These are phyloP conservation scores for Primulina eburnea DNA, from an alignment of 257 asterid species.

Conservation along the genomic window DNA sequence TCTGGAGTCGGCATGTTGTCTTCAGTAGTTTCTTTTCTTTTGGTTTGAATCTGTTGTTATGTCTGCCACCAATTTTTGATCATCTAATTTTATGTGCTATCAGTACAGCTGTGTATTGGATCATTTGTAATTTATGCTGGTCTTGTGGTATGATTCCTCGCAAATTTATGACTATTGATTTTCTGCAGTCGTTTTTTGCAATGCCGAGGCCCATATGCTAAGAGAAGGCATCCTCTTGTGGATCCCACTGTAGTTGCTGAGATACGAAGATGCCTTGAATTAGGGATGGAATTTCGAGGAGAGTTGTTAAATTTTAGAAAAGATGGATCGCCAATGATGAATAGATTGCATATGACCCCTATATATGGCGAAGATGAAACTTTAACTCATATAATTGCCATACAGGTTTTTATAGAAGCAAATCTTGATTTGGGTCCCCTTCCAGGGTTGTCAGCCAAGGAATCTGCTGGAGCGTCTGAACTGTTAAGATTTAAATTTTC, in stretches of 20 bases:
- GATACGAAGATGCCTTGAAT: conserved; percentile 18
- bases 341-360: conserved; percentile 15
- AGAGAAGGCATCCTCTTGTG: conserved; percentile 21
- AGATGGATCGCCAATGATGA: conserved; percentile 21
- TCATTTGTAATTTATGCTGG: neutral
- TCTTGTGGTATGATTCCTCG: neutral
- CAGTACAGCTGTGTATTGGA: neutral
- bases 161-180: neutral
- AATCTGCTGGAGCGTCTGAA: conserved; percentile 6
- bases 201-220: conserved; percentile 22
- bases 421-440: conserved; percentile 18
- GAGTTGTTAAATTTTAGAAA: conserved; percentile 21
- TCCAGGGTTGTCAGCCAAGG: conserved; percentile 6
- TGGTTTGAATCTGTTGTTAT: neutral
- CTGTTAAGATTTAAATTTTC: conserved; percentile 8
- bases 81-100: neutral
- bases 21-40: neutral
- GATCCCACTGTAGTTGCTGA: conserved; percentile 19
- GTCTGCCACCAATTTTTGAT: neutral
- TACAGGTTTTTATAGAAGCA: conserved; percentile 18
- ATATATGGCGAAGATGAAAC: conserved; percentile 19
- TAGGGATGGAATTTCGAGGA: conserved; percentile 21
- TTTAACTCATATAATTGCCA: conserved; percentile 18
- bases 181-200: conserved; percentile 22
- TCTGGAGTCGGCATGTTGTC: neutral